Evolutionary conservation across 192 early-diverging fungal species (phyloP), one percentile per base, ranked within the genome.

Genomic region (Diversispora eburnea): DNA sequence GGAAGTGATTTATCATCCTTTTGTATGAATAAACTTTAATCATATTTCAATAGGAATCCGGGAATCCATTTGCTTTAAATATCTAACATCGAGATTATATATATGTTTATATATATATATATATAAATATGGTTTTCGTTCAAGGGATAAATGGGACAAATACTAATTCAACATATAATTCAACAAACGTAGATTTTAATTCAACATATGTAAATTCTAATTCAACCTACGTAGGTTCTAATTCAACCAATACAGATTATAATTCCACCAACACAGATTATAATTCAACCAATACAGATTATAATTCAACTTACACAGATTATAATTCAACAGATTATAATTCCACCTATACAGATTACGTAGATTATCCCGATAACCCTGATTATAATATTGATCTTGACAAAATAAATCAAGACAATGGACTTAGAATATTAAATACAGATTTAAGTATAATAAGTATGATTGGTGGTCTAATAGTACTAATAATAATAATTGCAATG

Each of bases 401-500:
- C 8, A 63, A 41, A 17, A 0, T 42, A 5, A 42, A 39, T 1
- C 20, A 68, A 22, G 3, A 9, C 12, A 1, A 67, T 17, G 8
- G 19, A 52, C 2, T 54, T 5, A 52, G 15, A 41, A 0, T 33
- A 17, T 68, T 68, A 43, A 54, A 68, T 20, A 25, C 5, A 33
- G 15, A 39, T 48, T 9, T 68, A 22, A 68, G 66, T 41, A 41
- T 52, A 68, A 19, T 49, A 15, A 68, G 66, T 9, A 68, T 68
- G 8, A 15, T 52, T 15, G 48, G 66, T 43, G 66, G 66, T 39
- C n/a, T 46, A 51, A 68, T 51, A 68, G 66, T 68, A 15, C 33
- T 68, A 41, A 9, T 68, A 7, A 54, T 68, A 33, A 68, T 68
- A 54, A 51, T 68, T 39, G 20, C 41, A 5, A 68, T 68, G 51